These are phyloP conservation scores for Leptodermis oblonga DNA, from an alignment of 257 asterid genomes.

Conservation along the genomic window DNA sequence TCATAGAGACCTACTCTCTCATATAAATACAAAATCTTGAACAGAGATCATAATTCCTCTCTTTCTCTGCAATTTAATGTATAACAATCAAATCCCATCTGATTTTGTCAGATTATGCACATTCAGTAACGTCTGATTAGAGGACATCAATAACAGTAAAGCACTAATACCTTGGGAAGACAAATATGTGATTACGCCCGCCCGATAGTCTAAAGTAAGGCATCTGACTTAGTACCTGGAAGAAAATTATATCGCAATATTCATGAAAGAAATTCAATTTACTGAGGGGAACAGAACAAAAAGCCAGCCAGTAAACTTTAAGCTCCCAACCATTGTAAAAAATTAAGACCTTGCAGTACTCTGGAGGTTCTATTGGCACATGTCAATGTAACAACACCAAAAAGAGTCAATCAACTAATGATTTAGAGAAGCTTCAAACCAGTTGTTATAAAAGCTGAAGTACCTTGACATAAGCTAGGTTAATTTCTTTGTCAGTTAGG, in stretches of 20 bases:
- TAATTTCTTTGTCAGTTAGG: conserved; percentile 82
- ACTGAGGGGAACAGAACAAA: background rate
- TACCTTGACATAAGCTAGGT: conserved; percentile 86
- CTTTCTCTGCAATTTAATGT: background rate
- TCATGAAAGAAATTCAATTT: background rate
- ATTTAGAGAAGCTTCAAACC: conserved; percentile 1
- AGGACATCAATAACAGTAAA: conserved; percentile 9
- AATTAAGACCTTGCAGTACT: background rate
- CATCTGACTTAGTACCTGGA: conserved; percentile 97
- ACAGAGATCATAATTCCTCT: background rate
- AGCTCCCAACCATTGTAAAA: background rate
- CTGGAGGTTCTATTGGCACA: background rate
- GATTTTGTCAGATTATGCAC: conserved; percentile 3
- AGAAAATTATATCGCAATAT: conserved; percentile 27
- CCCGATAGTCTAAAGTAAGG: conserved; percentile 91
- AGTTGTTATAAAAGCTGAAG: conserved; percentile 11
- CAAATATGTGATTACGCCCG: conserved; percentile 87
- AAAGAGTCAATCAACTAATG: background rate
- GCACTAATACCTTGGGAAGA: conserved; percentile 74
- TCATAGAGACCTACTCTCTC: background rate
- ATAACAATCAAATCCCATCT: background rate
- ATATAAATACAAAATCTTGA: background rate
- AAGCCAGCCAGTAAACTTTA: background rate
- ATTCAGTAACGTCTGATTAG: conserved; percentile 5
- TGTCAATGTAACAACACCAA: background rate